Evolutionary conservation across 192 early-diverging fungal species (phyloP), one percentile per base, ranked within the genome.

Genomic region (Coemansia sp.): DNA sequence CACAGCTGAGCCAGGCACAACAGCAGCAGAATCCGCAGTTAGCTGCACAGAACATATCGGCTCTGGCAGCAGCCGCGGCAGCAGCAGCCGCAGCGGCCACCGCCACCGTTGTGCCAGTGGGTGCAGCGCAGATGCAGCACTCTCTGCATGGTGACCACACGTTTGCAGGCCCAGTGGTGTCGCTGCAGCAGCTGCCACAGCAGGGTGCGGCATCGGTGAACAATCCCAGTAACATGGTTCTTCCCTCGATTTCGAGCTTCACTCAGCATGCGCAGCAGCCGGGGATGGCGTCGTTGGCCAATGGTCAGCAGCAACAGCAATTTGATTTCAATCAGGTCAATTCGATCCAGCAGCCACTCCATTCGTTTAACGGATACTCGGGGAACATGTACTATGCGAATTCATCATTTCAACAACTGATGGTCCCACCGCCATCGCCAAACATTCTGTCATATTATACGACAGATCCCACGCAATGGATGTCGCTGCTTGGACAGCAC

Each of bases 381-480:
- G 58, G 60, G 8, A 72, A 62, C 50, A 23, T 72, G 62, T 65
- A 68, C 32, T 72, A 71, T 34, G 60, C 44, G 9, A 32, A 23
- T n/a, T 31, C 65, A 27, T 60, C 69, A 38, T 34, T 78, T 24
- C 82, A 83, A 60, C 73, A 73, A 16, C 64, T 78, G 28, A 79
- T 83, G 69, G 49, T 79, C 21, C 82, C 82, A 51, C 82, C 82
- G 19, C 82, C 82, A 22, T 83, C 82, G n/a, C 82, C 82, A 0
- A 79, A 69, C 14, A 79, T 83, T 31, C 62, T 83, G 2, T 83
- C 82, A 52, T 83, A 83, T 59, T 83, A 83, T 59, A 73, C 56
- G 52, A 60, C 69, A 1, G 76, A 83, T 53, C 81, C 81, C 2
- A 62, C 62, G 10, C 62, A 73, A 12, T 70, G 67, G 76, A 73